phyloP scores from a whole-genome alignment of 2,329 filamentous ascomycete species.

The Trematosphaeria pertusa region DNA sequence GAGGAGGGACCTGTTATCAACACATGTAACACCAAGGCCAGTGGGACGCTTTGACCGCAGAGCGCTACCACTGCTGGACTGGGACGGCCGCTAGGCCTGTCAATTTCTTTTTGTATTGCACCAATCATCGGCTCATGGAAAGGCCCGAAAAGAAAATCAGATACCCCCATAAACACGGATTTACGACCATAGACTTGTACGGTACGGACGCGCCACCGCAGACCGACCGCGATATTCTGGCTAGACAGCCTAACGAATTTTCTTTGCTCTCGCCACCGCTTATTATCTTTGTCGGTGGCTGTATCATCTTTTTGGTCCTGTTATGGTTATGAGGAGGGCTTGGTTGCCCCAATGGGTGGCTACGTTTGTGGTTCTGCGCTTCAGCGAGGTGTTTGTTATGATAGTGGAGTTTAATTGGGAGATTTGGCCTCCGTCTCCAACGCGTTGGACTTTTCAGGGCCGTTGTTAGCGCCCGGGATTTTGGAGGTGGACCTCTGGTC shows the following conservation, averaged over 20 bases:
- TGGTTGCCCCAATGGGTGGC: not conserved
- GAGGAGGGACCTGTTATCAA: conserved; percentile 16
- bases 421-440: not conserved
- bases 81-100: conserved; percentile 20
- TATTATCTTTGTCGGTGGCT: not conserved
- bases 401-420: conserved; percentile 4
- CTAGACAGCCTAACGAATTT: conserved; percentile 10
- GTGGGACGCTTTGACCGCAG: conserved; percentile 40
- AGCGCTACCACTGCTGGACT: conserved; percentile 18
- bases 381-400: conserved; percentile 10
- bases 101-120: conserved; percentile 11
- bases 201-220: conserved; percentile 6
- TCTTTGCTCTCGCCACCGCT: conserved; percentile 1
- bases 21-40: conserved; percentile 32
- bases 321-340: not conserved
- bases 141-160: conserved; percentile 8
- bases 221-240: conserved; percentile 4
- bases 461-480: not conserved
- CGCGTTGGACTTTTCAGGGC: not conserved
- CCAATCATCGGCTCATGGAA: not conserved
- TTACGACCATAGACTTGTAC: conserved; percentile 17
- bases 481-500: not conserved
- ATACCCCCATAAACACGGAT: conserved; percentile 18
- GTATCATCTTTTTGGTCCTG: conserved; percentile 2
- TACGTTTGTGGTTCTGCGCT: conserved; percentile 6